Evolutionary conservation across 345 rosid species (phyloP).

Genomic region (Microcos paniculata): DNA sequence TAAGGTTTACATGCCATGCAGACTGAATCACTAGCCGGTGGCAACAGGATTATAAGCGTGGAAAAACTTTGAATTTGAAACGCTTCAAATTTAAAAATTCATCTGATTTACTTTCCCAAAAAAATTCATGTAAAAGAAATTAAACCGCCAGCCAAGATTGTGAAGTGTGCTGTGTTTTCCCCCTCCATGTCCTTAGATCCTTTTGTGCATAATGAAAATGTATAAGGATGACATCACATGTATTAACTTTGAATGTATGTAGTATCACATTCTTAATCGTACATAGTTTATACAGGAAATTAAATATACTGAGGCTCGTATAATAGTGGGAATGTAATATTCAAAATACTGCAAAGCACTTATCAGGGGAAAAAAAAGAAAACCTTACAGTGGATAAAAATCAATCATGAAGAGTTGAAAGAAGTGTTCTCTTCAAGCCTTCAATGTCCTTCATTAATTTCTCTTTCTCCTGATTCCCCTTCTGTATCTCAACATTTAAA

Average conservation of each 20-base stretch:
- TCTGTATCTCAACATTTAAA: slow-evolving; percentile 35
- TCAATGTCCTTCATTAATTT: slow-evolving; percentile 34
- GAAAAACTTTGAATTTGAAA: too few species aligned
- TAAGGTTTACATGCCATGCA: not conserved
- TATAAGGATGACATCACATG: not conserved
- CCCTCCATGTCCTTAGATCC: not conserved
- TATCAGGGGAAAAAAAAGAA: not conserved
- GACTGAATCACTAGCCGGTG: not conserved
- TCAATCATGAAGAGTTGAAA: slow-evolving; percentile 10
- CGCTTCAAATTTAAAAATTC: not conserved
- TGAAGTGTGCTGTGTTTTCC: not conserved
- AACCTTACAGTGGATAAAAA: slow-evolving; percentile 13
- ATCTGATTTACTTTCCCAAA: not conserved
- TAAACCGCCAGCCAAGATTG: not conserved
- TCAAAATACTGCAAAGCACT: not conserved
- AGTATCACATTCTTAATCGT: too few species aligned
- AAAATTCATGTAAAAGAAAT: too few species aligned
- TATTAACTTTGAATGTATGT: not conserved
- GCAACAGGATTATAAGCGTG: too few species aligned
- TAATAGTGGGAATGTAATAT: too few species aligned
- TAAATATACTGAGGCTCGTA: not conserved
- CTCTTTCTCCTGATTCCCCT: slow-evolving; percentile 34
- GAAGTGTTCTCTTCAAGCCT: slow-evolving; percentile 27
- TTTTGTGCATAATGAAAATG: not conserved
- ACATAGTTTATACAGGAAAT: not conserved